phyloP scores from a whole-genome alignment of 2,329 filamentous ascomycete species.

The Aspergillus terreus region DNA sequence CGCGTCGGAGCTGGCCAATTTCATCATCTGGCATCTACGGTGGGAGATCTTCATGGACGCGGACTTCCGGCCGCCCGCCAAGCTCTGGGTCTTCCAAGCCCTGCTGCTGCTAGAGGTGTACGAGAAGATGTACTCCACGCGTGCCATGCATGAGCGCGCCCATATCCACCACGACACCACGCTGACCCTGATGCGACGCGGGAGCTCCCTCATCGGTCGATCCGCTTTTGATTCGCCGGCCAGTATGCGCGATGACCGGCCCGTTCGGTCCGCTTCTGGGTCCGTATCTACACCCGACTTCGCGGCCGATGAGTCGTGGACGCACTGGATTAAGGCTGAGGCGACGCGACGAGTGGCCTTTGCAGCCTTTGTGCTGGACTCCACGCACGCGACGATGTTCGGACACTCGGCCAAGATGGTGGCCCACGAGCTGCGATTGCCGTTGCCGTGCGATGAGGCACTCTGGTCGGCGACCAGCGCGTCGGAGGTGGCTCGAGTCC shows the following conservation, averaged over 20 bases:
- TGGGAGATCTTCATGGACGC: constrained; percentile 94
- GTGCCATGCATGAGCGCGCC: constrained; percentile 85
- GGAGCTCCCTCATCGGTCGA: constrained; percentile 83
- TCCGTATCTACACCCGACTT: constrained; percentile 52
- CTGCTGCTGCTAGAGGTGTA: constrained; percentile 85
- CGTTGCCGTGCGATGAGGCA: constrained; percentile 86
- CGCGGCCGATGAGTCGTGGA: constrained; percentile 86
- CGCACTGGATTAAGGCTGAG: constrained; percentile 92
- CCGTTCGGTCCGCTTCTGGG: constrained; percentile 33
- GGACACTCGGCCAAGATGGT: constrained; percentile 97
- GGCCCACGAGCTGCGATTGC: constrained; percentile 87
- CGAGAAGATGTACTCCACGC: constrained; percentile 96
- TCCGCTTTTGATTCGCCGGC: constrained; percentile 81
- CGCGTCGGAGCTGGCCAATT: constrained; percentile 81
- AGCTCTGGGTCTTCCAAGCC: constrained; percentile 93
- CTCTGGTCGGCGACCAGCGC: constrained; percentile 89
- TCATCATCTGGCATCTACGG: constrained; percentile 86
- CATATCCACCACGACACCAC: constrained; percentile 97
- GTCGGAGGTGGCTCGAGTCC: constrained; percentile 78
- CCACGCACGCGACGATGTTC: constrained; percentile 96
- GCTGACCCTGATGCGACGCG: constrained; percentile 89
- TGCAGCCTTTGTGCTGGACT: constrained; percentile 91
- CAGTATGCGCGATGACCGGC: constrained; percentile 62
- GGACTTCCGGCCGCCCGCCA: constrained; percentile 86
- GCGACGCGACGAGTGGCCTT: constrained; percentile 86